phyloP scores from a whole-genome alignment of 306 rosid genomes.

The Senna tora region DNA sequence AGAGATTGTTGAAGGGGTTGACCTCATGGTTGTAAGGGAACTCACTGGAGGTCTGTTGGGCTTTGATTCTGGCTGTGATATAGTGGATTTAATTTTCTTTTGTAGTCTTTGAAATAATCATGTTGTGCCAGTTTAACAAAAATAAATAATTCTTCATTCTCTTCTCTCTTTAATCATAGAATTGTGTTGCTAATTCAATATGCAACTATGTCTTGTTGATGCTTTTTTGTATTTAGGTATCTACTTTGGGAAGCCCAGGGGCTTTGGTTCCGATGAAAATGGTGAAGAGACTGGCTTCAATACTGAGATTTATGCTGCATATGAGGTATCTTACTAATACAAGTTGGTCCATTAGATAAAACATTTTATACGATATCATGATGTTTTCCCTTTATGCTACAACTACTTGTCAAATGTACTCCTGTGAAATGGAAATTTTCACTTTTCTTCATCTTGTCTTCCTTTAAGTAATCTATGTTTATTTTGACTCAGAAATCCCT shows the following conservation, averaged over 20 bases:
- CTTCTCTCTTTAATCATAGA: not conserved
- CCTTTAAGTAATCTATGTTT: not conserved
- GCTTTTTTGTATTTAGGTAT: constrained; percentile 60
- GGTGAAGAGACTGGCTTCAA: constrained; percentile 89
- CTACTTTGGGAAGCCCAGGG: constrained; percentile 93
- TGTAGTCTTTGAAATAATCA: constrained; percentile 1
- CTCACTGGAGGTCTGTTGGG: constrained; percentile 84
- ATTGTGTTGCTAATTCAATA: constrained; percentile 3
- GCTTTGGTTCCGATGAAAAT: constrained; percentile 63
- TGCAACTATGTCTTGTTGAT: constrained; percentile 8
- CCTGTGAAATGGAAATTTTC: not conserved
- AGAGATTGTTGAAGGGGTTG: constrained; percentile 88
- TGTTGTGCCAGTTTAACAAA: not conserved
- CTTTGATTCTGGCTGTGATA: constrained; percentile 14
- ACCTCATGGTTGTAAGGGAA: constrained; percentile 93
- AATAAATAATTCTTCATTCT: not conserved
- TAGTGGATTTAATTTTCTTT: not conserved
- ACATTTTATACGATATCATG: not conserved
- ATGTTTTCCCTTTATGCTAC: not conserved
- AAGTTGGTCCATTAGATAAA: constrained; percentile 18
- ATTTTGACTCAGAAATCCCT: not conserved
- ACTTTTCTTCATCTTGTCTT: not conserved
- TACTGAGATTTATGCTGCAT: constrained; percentile 76
- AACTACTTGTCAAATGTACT: not conserved
- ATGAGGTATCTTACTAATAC: constrained; percentile 58